Percentiles rank a stretch among this genome's conserved stretches.
Conservation (phyloP, 1,284 basidiomycete species). For the Ustanciosporium gigantosporum region DNA sequence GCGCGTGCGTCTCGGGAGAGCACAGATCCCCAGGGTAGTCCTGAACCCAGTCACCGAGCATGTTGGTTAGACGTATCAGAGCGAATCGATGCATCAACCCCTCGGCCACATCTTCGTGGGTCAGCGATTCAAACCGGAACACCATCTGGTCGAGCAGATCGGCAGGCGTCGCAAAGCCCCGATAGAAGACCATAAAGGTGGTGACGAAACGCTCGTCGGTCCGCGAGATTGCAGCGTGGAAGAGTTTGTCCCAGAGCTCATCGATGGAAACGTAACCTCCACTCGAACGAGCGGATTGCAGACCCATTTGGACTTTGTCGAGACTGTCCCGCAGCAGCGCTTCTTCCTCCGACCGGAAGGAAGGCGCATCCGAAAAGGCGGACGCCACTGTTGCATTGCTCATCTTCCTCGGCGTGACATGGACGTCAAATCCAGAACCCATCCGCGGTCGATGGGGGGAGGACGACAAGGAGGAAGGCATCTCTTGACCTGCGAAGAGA, state of each 20-base stretch:
- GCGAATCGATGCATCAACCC: slow-evolving; percentile 48
- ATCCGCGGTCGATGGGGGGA: background rate
- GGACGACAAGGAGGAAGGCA: background rate
- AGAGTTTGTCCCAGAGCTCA: slow-evolving; percentile 55
- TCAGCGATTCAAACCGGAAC: slow-evolving; percentile 43
- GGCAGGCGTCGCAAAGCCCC: slow-evolving; percentile 50
- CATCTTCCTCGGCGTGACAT: slow-evolving; percentile 31
- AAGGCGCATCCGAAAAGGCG: slow-evolving; percentile 18
- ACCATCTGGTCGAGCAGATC: slow-evolving; percentile 48
- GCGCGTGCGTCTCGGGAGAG: slow-evolving; percentile 38
- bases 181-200: slow-evolving; percentile 56
- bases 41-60: slow-evolving; percentile 54
- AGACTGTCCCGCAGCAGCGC: slow-evolving; percentile 32
- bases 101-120: slow-evolving; percentile 35
- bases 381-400: slow-evolving; percentile 40
- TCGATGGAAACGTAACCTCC: slow-evolving; percentile 54
- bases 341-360: slow-evolving; percentile 36
- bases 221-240: slow-evolving; percentile 52
- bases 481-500: background rate
- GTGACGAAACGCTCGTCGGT: slow-evolving; percentile 45
- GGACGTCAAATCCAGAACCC: background rate
- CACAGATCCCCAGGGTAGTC: slow-evolving; percentile 56
- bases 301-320: slow-evolving; percentile 34
- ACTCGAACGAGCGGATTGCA: slow-evolving; percentile 43
- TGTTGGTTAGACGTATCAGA: slow-evolving; percentile 43